Conservation (phyloP, 306 rosid species). For the Prunus mume region DNA sequence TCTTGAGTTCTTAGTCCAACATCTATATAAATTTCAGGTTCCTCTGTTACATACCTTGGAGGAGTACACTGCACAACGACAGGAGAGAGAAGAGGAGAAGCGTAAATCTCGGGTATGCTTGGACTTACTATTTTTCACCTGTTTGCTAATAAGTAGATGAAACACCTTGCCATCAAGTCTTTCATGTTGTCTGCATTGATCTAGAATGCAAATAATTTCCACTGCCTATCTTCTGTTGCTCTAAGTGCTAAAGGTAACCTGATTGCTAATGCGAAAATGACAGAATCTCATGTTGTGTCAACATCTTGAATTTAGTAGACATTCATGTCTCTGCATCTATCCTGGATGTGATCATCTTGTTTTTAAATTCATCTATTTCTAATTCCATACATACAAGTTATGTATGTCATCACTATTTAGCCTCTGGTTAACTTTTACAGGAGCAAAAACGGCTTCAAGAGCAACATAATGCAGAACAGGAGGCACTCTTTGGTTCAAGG, state of each 20-base stretch:
- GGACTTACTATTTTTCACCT: not conserved
- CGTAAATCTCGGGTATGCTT: constrained; percentile 75
- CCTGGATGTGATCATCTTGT: not conserved
- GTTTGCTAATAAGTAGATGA: not conserved
- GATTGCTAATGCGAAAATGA: not conserved
- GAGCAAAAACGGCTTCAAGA: constrained; percentile 78
- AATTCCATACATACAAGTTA: not conserved
- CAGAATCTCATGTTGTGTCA: not conserved
- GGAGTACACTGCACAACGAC: constrained; percentile 53
- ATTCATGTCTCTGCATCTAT: not conserved
- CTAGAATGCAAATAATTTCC: not conserved
- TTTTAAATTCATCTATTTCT: not conserved
- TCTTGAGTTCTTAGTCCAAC: constrained; percentile 4
- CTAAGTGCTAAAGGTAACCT: not conserved
- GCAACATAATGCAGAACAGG: constrained; percentile 67
- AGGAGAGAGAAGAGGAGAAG: constrained; percentile 75
- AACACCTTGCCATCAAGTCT: not conserved
- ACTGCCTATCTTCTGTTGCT: not conserved
- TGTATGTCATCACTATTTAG: not conserved
- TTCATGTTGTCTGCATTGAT: not conserved
- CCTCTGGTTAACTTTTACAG: constrained; percentile 27
- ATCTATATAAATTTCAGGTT: constrained; percentile 42
- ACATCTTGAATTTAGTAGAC: not conserved
- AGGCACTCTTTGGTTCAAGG: constrained; percentile 69
- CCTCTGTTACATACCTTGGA: constrained; percentile 56